Conservation (phyloP, 805 yeast genomes). For the Sugiyamaella boreocaroliniensis region DNA sequence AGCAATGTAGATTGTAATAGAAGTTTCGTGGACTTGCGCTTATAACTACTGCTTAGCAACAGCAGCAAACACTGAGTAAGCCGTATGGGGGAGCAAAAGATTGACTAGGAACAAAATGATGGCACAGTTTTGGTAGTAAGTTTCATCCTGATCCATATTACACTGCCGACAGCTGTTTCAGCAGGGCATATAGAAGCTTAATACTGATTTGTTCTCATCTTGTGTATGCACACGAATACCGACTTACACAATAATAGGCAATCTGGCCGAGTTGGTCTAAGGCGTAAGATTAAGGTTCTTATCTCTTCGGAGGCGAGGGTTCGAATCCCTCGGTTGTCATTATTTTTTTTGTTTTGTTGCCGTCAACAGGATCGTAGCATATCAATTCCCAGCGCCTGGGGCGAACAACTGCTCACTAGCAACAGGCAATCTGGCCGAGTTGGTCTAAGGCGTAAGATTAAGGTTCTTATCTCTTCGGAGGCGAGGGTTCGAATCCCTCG, state of each 20-base stretch:
- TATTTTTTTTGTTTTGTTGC: constrained; percentile 28
- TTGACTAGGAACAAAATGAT: too few species aligned
- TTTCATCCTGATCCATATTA: too few species aligned
- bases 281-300: constrained; percentile 44
- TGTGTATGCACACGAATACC: not conserved
- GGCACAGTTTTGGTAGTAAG: too few species aligned
- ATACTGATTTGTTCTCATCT: too few species aligned
- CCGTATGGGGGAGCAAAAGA: too few species aligned
- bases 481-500: constrained; percentile 86
- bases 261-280: constrained; percentile 66
- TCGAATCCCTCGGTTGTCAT: constrained; percentile 79
- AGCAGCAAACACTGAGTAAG: too few species aligned
- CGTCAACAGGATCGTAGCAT: not conserved
- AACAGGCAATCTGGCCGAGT: constrained; percentile 61
- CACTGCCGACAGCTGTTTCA: too few species aligned
- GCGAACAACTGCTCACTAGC: not conserved
- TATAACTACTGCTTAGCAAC: too few species aligned
- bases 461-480: constrained; percentile 65
- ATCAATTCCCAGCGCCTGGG: too few species aligned
- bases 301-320: constrained; percentile 84
- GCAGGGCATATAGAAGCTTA: too few species aligned
- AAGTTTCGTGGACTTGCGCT: too few species aligned
- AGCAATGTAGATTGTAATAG: too few species aligned
- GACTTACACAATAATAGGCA: constrained; percentile 32
- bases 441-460: constrained; percentile 53